Evolutionary conservation across 306 rosid genomes (phyloP).

Genomic region (Cucumis cinereus): DNA sequence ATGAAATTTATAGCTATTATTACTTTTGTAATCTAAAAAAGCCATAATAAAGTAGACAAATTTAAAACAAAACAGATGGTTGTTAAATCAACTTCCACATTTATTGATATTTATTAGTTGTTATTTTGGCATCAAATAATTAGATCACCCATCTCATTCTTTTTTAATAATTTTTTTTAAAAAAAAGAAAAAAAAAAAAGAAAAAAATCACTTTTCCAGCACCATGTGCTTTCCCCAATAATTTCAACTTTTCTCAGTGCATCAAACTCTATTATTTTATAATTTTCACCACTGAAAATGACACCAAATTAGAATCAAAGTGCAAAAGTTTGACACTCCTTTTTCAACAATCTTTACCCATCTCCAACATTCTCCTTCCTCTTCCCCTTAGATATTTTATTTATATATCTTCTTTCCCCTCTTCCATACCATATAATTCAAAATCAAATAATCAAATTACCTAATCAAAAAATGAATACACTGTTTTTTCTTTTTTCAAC

Average conservation of each 20-base stretch:
- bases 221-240: conserved; percentile 1
- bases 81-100: neutral
- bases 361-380: neutral
- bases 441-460: neutral
- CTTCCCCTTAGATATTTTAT: neutral
- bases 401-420: neutral
- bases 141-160: neutral
- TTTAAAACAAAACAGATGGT: neutral
- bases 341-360: neutral
- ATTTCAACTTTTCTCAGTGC: neutral
- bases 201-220: too few species aligned
- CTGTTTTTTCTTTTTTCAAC: neutral
- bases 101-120: neutral
- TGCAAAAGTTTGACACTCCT: neutral
- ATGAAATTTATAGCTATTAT: neutral
- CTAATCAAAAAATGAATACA: neutral
- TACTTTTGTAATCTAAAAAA: neutral
- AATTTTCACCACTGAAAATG: neutral
- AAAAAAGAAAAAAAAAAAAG: too few species aligned
- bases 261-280: neutral
- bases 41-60: neutral
- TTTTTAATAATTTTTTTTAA: too few species aligned
- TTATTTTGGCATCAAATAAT: neutral
- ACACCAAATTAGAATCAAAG: neutral
- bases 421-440: neutral